Evolutionary conservation across 2,329 filamentous ascomycete species (phyloP), one percentile per base, ranked within the genome.

Genomic region (Pseudogymnoascus destructans): DNA sequence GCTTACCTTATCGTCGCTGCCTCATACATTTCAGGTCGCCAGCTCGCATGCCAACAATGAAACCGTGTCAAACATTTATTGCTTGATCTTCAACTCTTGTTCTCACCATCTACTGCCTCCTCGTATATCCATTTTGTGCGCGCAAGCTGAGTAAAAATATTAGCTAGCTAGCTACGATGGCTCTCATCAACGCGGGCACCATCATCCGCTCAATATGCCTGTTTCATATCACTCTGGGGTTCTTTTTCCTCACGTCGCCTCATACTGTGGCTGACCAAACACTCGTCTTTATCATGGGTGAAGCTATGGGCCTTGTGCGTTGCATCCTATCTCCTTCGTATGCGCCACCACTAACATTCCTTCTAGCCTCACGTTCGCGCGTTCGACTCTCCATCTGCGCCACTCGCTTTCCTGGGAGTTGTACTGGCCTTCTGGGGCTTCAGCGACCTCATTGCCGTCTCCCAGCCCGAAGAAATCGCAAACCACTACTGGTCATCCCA

Each of bases 221-320:
- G 69, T 89, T 93, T 75, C 88, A 95, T 73, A 72, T 95, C 63
- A 88, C 87, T 5, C 76, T 93, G 55, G 89, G 85, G 66, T 90
- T 85, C 72, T 89, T 93, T 75, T 86, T 96, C 73, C 77, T 95
- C 66, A 85, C 81, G 40, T 84, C 79, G 60, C 91, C 91, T 5
- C 73, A 75, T 61, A 77, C 80, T 42, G 77, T 96, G 66, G 82
- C 87, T 55, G 85, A 92, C 68, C 89, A 95, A 67, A 83, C 85
- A 57, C 71, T 95, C 19, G 87, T 95, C 54, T 88, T 82, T 64
- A 79, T 95, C 27, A 74, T 95, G 23, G 89, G 89, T 58, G 86
- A 95, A 71, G 82, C 87, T 57, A 87, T 95, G 82, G 82, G 85
- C 65, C 79, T 95, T 70, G 89, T 92, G 77, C 60, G 77, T 66